Base-by-base conservation (phyloP, 2,329 filamentous ascomycete genomes). In the Scopulariopsis brevicaulis region DNA sequence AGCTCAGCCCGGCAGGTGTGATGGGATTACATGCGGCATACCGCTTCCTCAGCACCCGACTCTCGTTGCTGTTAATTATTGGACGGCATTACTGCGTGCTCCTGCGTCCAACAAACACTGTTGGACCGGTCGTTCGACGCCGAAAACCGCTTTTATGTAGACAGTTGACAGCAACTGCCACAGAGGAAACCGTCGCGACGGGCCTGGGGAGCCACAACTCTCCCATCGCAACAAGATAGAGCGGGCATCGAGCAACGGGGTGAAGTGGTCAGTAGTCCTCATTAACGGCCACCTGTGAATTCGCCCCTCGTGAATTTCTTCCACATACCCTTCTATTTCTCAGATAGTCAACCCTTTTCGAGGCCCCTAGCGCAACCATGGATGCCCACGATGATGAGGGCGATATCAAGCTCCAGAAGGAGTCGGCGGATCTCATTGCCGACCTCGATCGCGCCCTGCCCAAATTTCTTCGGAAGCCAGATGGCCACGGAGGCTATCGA, bases 361-460 rank as follows among this genome's bases (percentile, higher is more conserved):
- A 32, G 8, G 12, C 22, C 2, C 3, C 24, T 32, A 22, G 7
- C 10, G 28, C 55, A n/a, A 28, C 57, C 53, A 86, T 86, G 83
- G 84, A 87, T 62, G 81, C 75, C 20, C 68, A 77, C 37, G 83
- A 85, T 51, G 74, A 78, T 34, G 84, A 87, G 55, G 68, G 76
- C 58, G 84, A 87, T 63, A 73, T 85, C 58, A 79, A 83, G 67
- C 77, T 87, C 58, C 82, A 85, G 62, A 82, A 79, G 64, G 73
- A 78, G 58, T 84, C 84, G 2, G 72, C 70, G 10, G 81, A 85
- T 59, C 74, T 86, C 59, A 74, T 62, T 20, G 70, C 71, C 55
- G 81, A 85, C 62, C 79, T 86, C 63, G 76, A 82, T 67, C 69
- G 69, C 57, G 78, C 77, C 5, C 69, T 87, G 3, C 69, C 63